Base-by-base conservation (phyloP, 805 yeast species). In the Pichia paraexigua region DNA sequence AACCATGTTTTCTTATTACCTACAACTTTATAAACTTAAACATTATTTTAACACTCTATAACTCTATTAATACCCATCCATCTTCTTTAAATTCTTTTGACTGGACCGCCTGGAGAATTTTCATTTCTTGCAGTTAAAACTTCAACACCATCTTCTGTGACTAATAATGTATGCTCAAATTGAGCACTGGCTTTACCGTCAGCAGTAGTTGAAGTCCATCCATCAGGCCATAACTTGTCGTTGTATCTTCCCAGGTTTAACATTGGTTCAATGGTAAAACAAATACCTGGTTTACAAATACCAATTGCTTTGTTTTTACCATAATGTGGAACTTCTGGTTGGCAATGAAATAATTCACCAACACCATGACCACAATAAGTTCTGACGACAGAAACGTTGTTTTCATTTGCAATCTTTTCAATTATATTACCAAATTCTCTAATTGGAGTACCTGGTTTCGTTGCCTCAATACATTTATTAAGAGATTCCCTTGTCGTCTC, bases 241-340 rank as follows among this genome's bases (percentile, higher is more conserved):
- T 79, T 79, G 72, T 79, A 85, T 0, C 85, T 72, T 10, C 99
- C 99, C 57, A 82, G 72, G 64, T 88, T 86, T 59, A 94, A 79
- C 99, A 94, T 94, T 45, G 99, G 99, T 71, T 94, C 99, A 52
- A 94, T 88, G 22, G 99, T 94, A 74, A 94, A 94, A 15, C 87
- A 89, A 85, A 91, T 87, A 22, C 99, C 99, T 22, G 96, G 92
- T 66, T 88, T 88, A 73, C 94, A 91, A 44, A 88, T 82, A 53
- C 99, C 99, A 45, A 91, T 76, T 9, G 96, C 87, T 72, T 92
- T 92, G 72, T 91, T 94, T 60, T 82, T 84, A 22, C 94, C 95
- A 64, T 94, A 94, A 68, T 94, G 99, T 2, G 97, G 96, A 50
- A 94, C 80, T 59, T 83, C 87, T 40, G 99, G 99, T 45, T 89